Percentiles rank a stretch among this genome's conserved stretches.
Evolutionary conservation across 1,139 yeast genomes (phyloP).

Genomic region (Tardiomyces blankii): DNA sequence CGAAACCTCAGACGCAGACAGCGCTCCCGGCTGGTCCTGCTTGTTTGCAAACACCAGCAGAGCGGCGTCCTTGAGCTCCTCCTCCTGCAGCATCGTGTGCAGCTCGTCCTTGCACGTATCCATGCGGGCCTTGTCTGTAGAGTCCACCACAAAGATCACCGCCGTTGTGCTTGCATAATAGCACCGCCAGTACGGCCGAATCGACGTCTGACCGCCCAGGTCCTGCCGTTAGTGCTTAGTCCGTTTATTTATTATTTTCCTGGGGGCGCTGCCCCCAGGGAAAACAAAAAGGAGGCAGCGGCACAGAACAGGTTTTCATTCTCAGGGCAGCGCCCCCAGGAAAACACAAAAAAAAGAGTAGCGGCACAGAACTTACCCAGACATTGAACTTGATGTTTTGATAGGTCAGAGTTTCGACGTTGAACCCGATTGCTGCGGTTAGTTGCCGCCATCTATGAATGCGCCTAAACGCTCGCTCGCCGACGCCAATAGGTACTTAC

Average conservation of each 20-base stretch:
- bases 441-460: background rate
- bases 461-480: no score
- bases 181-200: conserved; percentile 97
- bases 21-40: conserved; percentile 94
- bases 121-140: conserved; percentile 90
- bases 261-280: no score
- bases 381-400: conserved; percentile 83
- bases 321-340: no score
- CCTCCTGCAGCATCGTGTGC: conserved; percentile 86
- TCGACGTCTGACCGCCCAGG: conserved; percentile 94
- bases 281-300: no score
- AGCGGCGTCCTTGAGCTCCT: conserved; percentile 83
- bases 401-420: conserved; percentile 86
- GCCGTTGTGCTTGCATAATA: conserved; percentile 95
- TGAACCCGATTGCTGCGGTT: conserved; percentile 65
- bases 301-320: no score
- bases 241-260: no score
- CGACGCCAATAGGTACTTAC: no score
- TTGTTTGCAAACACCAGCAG: conserved; percentile 91
- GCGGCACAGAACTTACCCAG: no score
- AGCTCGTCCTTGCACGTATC: conserved; percentile 80
- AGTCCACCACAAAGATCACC: conserved; percentile 90
- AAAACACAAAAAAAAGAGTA: no score
- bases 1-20: conserved; percentile 90
- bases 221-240: conserved; percentile 29